These are phyloP conservation scores for Trichosporon faecale DNA, from an alignment of 1,284 basidiomycete species.

Conservation along the genomic window DNA sequence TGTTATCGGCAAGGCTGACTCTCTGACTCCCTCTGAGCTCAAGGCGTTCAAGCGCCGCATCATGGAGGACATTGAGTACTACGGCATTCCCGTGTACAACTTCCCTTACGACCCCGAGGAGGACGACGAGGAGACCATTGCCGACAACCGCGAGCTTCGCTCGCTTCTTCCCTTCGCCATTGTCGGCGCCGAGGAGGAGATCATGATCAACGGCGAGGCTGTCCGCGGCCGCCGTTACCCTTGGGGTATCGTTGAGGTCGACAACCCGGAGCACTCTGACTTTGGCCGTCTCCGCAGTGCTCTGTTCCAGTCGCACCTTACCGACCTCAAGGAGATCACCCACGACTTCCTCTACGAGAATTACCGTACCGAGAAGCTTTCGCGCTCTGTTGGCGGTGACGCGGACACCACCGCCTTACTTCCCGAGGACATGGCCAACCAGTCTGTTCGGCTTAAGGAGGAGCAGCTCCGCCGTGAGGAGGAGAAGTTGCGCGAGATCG, in stretches of 20 bases:
- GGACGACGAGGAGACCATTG: conserved; percentile 97
- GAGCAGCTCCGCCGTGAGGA: conserved; percentile 97
- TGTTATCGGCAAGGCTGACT: conserved; percentile 96
- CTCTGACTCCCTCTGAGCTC: conserved; percentile 85
- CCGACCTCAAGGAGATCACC: conserved; percentile 86
- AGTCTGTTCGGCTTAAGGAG: conserved; percentile 95
- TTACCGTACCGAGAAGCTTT: conserved; percentile 82
- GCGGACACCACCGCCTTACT: conserved; percentile 79
- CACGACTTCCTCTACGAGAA: conserved; percentile 79
- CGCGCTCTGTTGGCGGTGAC: conserved; percentile 81
- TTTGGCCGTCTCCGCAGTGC: conserved; percentile 89
- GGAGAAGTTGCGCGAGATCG: conserved; percentile 97
- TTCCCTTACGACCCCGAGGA: conserved; percentile 99
- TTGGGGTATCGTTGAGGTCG: conserved; percentile 97
- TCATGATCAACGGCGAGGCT: conserved; percentile 85
- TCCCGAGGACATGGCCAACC: conserved; percentile 93
- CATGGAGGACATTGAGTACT: conserved; percentile 99
- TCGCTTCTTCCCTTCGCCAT: conserved; percentile 93
- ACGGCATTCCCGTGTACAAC: conserved; percentile 98
- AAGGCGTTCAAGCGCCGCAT: conserved; percentile 88
- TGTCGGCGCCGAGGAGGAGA: conserved; percentile 94
- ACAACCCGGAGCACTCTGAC: conserved; percentile 98
- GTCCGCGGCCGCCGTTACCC: conserved; percentile 91
- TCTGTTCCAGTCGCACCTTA: conserved; percentile 89
- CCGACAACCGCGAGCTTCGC: conserved; percentile 92